Evolutionary conservation across 139 green algal genomes (phyloP).

Genomic region (Volvox reticuliferus): DNA sequence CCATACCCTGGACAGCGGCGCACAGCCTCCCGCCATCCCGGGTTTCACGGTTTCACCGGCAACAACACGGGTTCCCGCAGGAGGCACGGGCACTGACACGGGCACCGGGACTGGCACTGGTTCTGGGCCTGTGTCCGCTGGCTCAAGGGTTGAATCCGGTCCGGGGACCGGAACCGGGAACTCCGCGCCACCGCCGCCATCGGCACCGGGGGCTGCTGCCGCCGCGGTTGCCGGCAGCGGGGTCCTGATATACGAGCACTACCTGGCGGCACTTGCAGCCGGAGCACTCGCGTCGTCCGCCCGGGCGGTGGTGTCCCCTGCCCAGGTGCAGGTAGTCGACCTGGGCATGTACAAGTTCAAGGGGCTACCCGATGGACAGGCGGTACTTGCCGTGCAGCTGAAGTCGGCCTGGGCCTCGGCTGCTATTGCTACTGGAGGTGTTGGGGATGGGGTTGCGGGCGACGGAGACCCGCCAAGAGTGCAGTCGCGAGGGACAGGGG

Average conservation of each 20-base stretch:
- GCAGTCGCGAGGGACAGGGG: neutral
- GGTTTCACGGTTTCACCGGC: too few species aligned
- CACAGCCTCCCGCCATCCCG: too few species aligned
- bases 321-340: conserved; percentile 2
- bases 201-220: neutral
- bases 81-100: too few species aligned
- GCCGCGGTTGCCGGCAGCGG: neutral
- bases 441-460: neutral
- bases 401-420: neutral
- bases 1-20: too few species aligned
- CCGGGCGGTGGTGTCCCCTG: neutral
- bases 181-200: too few species aligned
- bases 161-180: neutral
- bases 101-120: too few species aligned
- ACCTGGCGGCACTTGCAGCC: neutral
- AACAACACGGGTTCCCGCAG: too few species aligned
- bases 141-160: too few species aligned
- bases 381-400: conserved; percentile 1
- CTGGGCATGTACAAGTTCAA: conserved; percentile 33
- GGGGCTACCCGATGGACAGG: neutral
- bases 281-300: neutral
- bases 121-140: too few species aligned
- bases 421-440: neutral
- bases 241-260: neutral
- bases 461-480: neutral